Evolutionary conservation across 1,139 yeast species (phyloP).

Genomic region (Ogataea hybrid): DNA sequence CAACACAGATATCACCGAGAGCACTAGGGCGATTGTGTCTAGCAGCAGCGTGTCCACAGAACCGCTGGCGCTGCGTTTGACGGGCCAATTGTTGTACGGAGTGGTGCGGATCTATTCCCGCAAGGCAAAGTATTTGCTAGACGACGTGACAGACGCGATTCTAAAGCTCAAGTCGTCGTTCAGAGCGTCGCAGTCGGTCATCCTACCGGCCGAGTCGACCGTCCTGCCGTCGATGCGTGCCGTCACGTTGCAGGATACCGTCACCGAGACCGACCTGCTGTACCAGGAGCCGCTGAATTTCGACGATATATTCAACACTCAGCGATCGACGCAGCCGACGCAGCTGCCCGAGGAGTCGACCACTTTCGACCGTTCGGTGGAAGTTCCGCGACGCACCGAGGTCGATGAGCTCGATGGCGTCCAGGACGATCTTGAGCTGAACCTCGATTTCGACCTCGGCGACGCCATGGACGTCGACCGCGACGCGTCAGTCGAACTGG

Average conservation of each 20-base stretch:
- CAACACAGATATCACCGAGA: constrained; percentile 66
- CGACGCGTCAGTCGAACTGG: constrained; percentile 47
- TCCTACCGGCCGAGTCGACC: constrained; percentile 33
- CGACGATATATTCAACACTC: constrained; percentile 39
- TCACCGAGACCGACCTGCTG: constrained; percentile 73
- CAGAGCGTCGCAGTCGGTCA: constrained; percentile 39
- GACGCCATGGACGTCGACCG: constrained; percentile 25
- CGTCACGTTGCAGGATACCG: constrained; percentile 69
- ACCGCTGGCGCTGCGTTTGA: constrained; percentile 74
- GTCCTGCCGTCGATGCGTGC: no score
- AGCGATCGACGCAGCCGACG: constrained; percentile 10
- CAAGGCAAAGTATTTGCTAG: constrained; percentile 78
- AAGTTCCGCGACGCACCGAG: constrained; percentile 48
- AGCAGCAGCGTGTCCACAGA: constrained; percentile 27
- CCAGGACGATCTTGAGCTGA: constrained; percentile 50
- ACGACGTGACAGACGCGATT: constrained; percentile 81
- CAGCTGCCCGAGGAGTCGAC: constrained; percentile 18
- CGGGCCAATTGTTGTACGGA: constrained; percentile 87
- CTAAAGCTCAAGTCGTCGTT: constrained; percentile 75
- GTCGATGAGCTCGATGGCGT: constrained; percentile 40
- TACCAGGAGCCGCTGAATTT: constrained; percentile 63
- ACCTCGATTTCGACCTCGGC: constrained; percentile 44
- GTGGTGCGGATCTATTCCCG: constrained; percentile 85
- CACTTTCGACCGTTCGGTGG: constrained; percentile 51
- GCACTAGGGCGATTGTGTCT: constrained; percentile 51